A percentile compares a stretch with the other conserved stretches of the same genome.
Evolutionary conservation across 768 basidiomycete species (phyloP).

Genomic region (Lentinula guzmanii): DNA sequence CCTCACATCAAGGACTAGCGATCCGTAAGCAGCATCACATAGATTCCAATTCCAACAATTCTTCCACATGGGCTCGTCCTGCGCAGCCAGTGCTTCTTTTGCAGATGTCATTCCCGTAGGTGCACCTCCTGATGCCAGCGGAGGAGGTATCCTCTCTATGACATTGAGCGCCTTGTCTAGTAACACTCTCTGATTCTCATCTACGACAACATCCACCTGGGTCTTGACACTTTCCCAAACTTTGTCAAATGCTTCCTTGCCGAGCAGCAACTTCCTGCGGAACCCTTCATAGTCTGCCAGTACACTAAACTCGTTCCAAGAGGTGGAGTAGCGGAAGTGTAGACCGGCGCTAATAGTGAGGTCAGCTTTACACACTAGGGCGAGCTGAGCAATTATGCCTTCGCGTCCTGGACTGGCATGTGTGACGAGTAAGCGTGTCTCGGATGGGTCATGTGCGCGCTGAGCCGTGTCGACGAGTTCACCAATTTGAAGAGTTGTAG

Average conservation of each 20-base stretch:
- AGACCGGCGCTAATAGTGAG: conserved; percentile 90
- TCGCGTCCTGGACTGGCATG: conserved; percentile 92
- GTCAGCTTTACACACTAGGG: conserved; percentile 88
- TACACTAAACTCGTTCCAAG: conserved; percentile 96
- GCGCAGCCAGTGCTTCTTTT: conserved; percentile 30
- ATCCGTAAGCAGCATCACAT: conserved; percentile 92
- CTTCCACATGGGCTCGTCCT: conserved; percentile 95
- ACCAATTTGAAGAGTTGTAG: conserved; percentile 93
- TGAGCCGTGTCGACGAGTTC: conserved; percentile 98
- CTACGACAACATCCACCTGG: conserved; percentile 89
- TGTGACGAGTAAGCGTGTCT: conserved; percentile 90
- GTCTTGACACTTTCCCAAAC: conserved; percentile 94
- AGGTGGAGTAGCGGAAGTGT: conserved; percentile 95
- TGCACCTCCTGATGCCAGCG: conserved; percentile 22
- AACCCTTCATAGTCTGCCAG: conserved; percentile 87
- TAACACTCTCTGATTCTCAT: conserved; percentile 81
- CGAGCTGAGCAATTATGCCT: conserved; percentile 87
- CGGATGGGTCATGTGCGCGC: conserved; percentile 85
- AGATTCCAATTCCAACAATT: conserved; percentile 99
- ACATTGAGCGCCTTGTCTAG: conserved; percentile 88
- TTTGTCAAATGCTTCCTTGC: conserved; percentile 80
- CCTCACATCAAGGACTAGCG: conserved; percentile 80
- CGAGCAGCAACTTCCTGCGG: conserved; percentile 68
- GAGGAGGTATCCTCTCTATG: conserved; percentile 69
- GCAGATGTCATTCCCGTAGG: conserved; percentile 37